Evolutionary conservation across 2,329 filamentous ascomycete genomes (phyloP), one percentile per base, ranked within the genome.

Genomic region (Arthrobotrys sinensis): DNA sequence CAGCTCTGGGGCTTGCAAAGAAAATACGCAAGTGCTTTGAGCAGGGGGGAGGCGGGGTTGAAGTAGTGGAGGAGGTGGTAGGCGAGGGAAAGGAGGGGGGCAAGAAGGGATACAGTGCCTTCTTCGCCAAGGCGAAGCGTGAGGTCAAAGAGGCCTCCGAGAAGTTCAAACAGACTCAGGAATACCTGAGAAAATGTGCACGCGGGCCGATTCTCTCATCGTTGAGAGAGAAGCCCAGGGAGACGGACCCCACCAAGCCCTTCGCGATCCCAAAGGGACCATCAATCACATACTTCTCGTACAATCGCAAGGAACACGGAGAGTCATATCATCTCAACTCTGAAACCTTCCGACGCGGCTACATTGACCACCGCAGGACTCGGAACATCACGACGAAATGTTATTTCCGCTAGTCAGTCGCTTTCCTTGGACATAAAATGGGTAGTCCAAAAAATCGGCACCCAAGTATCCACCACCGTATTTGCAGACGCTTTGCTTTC

Each of bases 211-310:
- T 38, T 11, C 52, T 21, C n/a, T 24, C 32, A 10, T 19, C 32
- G 12, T 28, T 55, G 52, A 55, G 52, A 11, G 52, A 11, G 4
- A 55, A 4, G 52, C 32, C 28, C 4, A 0, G 14, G n/a, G 21
- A 8, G 12, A 21, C 46, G 8, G 46, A 50, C n/a, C n/a, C 14
- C 24, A 28, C 24, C 28, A 53, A 53, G 24, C 21, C 10, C 1
- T 38, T 38, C 36, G 12, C 36, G 12, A 38, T 38, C 12, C 36
- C 36, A 12, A 34, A n/a, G 21, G 24, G 14, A 21, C 5, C 48
- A 1, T n/a, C 48, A 1, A 16, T 55, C 7, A 55, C 4, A 4
- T 55, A 36, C 46, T 72, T 72, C 45, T 72, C 68, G n/a, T 72
- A 63, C 32, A 72, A 72, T n/a, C 2, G 12, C 14, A 32, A 65